A percentile compares a stretch with the other conserved stretches of the same genome.
Conservation (phyloP, 768 basidiomycete species). For the Piloderma croceum region DNA sequence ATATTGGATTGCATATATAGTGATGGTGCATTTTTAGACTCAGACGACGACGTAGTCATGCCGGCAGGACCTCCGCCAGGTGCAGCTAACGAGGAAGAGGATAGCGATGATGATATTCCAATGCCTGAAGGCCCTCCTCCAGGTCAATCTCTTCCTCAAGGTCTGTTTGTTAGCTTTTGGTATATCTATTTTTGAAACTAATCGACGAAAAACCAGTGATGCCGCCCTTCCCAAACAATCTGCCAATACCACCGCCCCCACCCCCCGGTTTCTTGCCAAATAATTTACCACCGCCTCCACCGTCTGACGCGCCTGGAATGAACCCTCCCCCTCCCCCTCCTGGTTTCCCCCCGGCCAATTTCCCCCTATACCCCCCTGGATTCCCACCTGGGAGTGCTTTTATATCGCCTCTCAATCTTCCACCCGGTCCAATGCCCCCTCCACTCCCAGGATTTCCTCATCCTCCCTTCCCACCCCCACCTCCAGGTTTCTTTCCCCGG, state of each 20-base stretch:
- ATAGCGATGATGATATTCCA: slow-evolving; percentile 78
- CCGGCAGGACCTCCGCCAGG: slow-evolving; percentile 62
- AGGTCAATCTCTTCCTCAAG: slow-evolving; percentile 13
- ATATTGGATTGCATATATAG: slow-evolving; percentile 1
- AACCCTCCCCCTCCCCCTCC: slow-evolving; percentile 26
- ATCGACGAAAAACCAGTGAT: too few relatives aligned
- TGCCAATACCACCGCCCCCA: slow-evolving; percentile 22
- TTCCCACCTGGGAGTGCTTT: slow-evolving; percentile 5
- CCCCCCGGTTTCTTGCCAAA: slow-evolving; percentile 14
- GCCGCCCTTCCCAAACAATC: slow-evolving; percentile 5
- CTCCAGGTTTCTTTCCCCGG: slow-evolving; percentile 63
- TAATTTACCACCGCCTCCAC: slow-evolving; percentile 16
- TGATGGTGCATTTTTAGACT: slow-evolving; percentile 8
- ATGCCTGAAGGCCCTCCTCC: slow-evolving; percentile 85
- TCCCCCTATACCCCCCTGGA: background rate
- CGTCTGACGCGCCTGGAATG: slow-evolving; percentile 16
- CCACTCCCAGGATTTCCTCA: slow-evolving; percentile 12
- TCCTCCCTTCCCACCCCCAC: slow-evolving; percentile 34
- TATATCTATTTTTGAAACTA: background rate
- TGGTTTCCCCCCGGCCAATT: slow-evolving; percentile 7
- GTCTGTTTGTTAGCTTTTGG: background rate
- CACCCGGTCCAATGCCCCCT: slow-evolving; percentile 14
- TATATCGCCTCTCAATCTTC: slow-evolving; percentile 21
- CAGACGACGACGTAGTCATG: slow-evolving; percentile 61
- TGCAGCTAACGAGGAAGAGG: slow-evolving; percentile 29